Conservation (phyloP, 352 stramenopile genomes). For the Pythium chondricola region DNA sequence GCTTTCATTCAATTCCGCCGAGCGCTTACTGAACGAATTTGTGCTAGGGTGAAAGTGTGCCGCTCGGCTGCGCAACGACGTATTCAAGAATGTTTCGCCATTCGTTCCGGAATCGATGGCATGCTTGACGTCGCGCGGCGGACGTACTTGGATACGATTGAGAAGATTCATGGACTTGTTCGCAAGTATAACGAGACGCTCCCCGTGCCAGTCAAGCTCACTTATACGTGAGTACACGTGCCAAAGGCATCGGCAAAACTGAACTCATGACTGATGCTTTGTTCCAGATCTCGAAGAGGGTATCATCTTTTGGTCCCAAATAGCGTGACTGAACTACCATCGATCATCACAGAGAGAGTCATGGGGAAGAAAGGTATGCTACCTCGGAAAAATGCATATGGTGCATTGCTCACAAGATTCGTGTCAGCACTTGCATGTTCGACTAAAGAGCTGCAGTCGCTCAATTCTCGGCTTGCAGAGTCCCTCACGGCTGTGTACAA, state of each 20-base stretch:
- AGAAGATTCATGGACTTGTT: conserved; percentile 74
- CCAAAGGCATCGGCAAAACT: not conserved
- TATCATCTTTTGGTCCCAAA: conserved; percentile 65
- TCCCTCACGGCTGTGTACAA: conserved; percentile 82
- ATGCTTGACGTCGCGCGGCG: conserved; percentile 80
- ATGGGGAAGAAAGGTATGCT: conserved; percentile 47
- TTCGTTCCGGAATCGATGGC: conserved; percentile 72
- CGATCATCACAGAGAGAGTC: conserved; percentile 61
- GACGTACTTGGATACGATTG: conserved; percentile 78
- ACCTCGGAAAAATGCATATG: not conserved
- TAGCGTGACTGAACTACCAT: conserved; percentile 50
- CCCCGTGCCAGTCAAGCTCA: conserved; percentile 55
- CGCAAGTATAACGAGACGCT: conserved; percentile 72
- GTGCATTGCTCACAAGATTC: no score
- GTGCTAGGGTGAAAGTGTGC: conserved; percentile 48
- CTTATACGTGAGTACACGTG: conserved; percentile 56
- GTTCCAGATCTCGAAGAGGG: conserved; percentile 41
- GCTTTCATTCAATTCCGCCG: not conserved
- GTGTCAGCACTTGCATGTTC: conserved; percentile 75
- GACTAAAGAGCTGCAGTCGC: conserved; percentile 78
- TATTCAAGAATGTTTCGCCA: conserved; percentile 82
- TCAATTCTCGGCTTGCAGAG: conserved; percentile 81
- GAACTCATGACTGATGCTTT: conserved; percentile 1
- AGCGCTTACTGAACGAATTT: not conserved
- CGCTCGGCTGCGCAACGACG: conserved; percentile 68